phyloP scores from a whole-genome alignment of 2,329 filamentous ascomycete genomes.

The Pyrenochaeta sp. region DNA sequence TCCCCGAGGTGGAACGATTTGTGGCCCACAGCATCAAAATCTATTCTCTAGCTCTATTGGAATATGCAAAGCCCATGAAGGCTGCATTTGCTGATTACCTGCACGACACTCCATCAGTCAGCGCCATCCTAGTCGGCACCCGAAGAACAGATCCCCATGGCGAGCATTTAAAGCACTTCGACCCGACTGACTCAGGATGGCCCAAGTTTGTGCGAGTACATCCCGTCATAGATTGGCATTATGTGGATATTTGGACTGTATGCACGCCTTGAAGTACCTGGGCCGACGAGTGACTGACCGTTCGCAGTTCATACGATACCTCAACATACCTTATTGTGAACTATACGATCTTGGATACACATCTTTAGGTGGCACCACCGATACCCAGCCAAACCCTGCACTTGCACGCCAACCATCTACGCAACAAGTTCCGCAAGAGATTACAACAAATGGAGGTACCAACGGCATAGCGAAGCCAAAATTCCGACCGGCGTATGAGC shows the following conservation, averaged over 20 bases:
- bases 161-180: conserved; percentile 78
- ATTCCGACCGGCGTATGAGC: conserved; percentile 50
- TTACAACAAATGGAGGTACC: conserved; percentile 17
- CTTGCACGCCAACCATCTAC: conserved; percentile 39
- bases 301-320: conserved; percentile 75
- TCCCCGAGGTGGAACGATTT: conserved; percentile 85
- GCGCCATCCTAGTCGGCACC: conserved; percentile 87
- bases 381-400: conserved; percentile 88
- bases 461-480: conserved; percentile 29
- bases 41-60: conserved; percentile 79
- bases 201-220: conserved; percentile 91
- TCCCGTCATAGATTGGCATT: conserved; percentile 97
- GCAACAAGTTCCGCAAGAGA: conserved; percentile 20
- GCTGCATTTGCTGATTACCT: conserved; percentile 82
- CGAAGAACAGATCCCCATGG: conserved; percentile 92
- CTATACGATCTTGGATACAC: conserved; percentile 93
- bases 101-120: conserved; percentile 66
- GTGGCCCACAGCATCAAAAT: conserved; percentile 69
- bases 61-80: conserved; percentile 81
- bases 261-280: conserved; percentile 47
- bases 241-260: conserved; percentile 92
- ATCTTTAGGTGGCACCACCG: conserved; percentile 85
- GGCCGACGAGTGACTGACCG: conserved; percentile 2
- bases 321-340: conserved; percentile 82
- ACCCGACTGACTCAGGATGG: conserved; percentile 88